A percentile compares a stretch with the other conserved stretches of the same genome.
phyloP scores from a whole-genome alignment of 2,329 filamentous ascomycete genomes.

The Calonectria hongkongensis region DNA sequence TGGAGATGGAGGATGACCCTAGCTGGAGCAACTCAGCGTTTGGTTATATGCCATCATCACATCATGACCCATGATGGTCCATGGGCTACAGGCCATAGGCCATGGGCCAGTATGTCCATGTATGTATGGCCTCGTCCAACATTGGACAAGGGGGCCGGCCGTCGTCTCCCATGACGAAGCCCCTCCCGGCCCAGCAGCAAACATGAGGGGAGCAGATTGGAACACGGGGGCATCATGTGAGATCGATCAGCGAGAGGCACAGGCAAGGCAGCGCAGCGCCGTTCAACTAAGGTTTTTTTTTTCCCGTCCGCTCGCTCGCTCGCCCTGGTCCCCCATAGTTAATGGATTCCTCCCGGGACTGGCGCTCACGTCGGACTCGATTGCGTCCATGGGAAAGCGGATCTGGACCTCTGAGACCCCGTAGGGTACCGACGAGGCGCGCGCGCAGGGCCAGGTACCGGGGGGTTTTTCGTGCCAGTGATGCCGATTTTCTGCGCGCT shows the following conservation, averaged over 20 bases:
- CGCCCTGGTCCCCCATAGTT: not conserved
- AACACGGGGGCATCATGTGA: slow-evolving; percentile 11
- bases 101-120: not conserved
- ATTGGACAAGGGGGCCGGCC: slow-evolving; percentile 15
- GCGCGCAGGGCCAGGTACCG: not conserved
- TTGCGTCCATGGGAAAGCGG: slow-evolving; percentile 13
- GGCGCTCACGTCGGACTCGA: slow-evolving; percentile 15
- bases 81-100: not conserved
- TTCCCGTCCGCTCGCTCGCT: not conserved
- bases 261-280: slow-evolving; percentile 1
- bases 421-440: slow-evolving; percentile 18
- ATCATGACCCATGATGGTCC: slow-evolving; percentile 5
- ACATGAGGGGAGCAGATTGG: slow-evolving; percentile 9
- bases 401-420: slow-evolving; percentile 25
- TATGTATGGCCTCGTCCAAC: slow-evolving; percentile 3
- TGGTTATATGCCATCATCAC: slow-evolving; percentile 26
- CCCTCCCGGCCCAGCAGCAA: slow-evolving; percentile 11
- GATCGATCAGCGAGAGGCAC: not conserved
- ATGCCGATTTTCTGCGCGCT: not conserved
- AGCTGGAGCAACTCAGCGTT: slow-evolving; percentile 12
- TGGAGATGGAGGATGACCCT: slow-evolving; percentile 21
- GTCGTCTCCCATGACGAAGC: slow-evolving; percentile 20
- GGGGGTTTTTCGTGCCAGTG: not conserved
- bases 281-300: slow-evolving; percentile 16
- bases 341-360: slow-evolving; percentile 17